A percentile compares a stretch with the other conserved stretches of the same genome.
phyloP scores from a whole-genome alignment of 768 basidiomycete genomes.

The Mycena vulgaris region DNA sequence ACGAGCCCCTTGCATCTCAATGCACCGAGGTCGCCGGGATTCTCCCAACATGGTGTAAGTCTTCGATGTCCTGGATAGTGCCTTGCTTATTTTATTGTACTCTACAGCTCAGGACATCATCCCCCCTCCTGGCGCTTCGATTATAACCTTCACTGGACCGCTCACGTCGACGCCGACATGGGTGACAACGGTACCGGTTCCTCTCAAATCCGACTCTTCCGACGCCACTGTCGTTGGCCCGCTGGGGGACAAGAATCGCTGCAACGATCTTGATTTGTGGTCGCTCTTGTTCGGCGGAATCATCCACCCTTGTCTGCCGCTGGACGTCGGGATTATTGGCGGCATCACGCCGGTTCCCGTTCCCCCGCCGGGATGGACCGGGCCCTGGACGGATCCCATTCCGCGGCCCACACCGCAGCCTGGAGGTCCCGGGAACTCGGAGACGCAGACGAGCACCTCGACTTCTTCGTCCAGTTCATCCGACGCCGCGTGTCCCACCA shows the following conservation, averaged over 20 bases:
- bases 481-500: neutral
- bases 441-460: neutral
- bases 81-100: neutral
- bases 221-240: constrained; percentile 9
- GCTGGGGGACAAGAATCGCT: constrained; percentile 3
- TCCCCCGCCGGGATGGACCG: constrained; percentile 7
- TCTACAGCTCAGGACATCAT: neutral
- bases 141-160: constrained; percentile 15
- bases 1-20: constrained; percentile 3
- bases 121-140: constrained; percentile 10
- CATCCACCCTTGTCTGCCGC: no score
- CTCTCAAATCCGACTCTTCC: constrained; percentile 14
- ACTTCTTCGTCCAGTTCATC: neutral
- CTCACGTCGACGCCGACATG: constrained; percentile 6
- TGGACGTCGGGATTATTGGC: constrained; percentile 17
- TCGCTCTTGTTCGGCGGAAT: constrained; percentile 11
- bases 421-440: neutral
- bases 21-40: no score
- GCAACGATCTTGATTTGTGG: constrained; percentile 11
- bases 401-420: neutral
- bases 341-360: constrained; percentile 6
- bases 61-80: no score
- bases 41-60: constrained; percentile 19
- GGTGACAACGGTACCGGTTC: constrained; percentile 6
- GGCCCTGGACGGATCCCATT: constrained; percentile 2